Conservation (phyloP, 164 flowering plant genomes). For the Aristolochia californica region DNA sequence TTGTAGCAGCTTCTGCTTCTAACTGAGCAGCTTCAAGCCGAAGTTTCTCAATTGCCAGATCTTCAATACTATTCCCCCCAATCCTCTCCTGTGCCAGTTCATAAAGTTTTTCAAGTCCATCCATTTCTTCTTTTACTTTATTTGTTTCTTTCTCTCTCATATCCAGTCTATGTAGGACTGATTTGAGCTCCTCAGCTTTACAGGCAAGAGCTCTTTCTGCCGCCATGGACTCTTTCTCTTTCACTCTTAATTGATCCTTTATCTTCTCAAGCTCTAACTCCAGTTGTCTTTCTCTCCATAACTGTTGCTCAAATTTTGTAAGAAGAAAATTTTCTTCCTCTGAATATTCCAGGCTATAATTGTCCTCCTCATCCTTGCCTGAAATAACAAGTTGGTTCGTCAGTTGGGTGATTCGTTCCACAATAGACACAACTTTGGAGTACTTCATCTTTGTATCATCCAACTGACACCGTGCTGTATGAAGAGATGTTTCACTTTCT, state of each 20-base stretch:
- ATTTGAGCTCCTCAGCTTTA: slow-evolving; percentile 63
- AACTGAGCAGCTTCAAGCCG: slow-evolving; percentile 69
- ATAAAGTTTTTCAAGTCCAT: slow-evolving; percentile 41
- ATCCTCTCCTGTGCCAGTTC: slow-evolving; percentile 46
- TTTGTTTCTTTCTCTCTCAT: slow-evolving; percentile 42
- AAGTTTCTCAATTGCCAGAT: slow-evolving; percentile 68
- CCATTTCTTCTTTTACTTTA: slow-evolving; percentile 28
- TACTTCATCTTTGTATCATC: slow-evolving; percentile 36
- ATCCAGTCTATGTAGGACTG: slow-evolving; percentile 31
- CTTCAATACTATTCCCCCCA: slow-evolving; percentile 45
- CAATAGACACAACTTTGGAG: slow-evolving; percentile 59
- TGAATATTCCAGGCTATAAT: neutral
- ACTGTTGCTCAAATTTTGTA: slow-evolving; percentile 8
- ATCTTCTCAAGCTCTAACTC: slow-evolving; percentile 55
- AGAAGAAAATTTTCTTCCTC: slow-evolving; percentile 1
- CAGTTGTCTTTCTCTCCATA: slow-evolving; percentile 32
- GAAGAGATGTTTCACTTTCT: slow-evolving; percentile 50
- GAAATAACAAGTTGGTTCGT: slow-evolving; percentile 46
- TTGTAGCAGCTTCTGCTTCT: slow-evolving; percentile 76
- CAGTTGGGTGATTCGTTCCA: slow-evolving; percentile 50
- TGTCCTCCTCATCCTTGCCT: slow-evolving; percentile 20
- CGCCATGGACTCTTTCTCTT: slow-evolving; percentile 59
- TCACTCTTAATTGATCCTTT: slow-evolving; percentile 42
- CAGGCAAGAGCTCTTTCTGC: slow-evolving; percentile 48
- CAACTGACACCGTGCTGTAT: slow-evolving; percentile 36